Conservation (phyloP, 169 alveolate species). For the Perkinsus marinus region DNA sequence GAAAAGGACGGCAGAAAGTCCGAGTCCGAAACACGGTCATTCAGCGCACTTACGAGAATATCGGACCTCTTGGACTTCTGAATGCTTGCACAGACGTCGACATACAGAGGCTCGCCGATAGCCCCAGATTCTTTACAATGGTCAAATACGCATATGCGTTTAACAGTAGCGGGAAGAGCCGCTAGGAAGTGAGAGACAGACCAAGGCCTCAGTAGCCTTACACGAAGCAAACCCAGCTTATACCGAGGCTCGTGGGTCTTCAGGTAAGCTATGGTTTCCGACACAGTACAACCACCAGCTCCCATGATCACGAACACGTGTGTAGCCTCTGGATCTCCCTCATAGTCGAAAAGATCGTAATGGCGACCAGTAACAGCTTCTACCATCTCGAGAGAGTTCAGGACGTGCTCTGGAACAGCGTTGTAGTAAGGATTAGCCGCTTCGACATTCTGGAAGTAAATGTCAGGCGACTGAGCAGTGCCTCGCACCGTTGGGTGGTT, state of each 20-base stretch:
- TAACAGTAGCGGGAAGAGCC: constrained; percentile 25
- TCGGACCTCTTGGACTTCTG: not conserved
- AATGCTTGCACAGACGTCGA: constrained; percentile 30
- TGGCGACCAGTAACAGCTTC: constrained; percentile 31
- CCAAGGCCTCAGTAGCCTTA: constrained; percentile 45
- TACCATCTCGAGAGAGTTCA: constrained; percentile 25
- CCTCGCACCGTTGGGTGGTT: constrained; percentile 42
- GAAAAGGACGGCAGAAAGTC: no score
- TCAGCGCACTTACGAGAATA: not conserved
- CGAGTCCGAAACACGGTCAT: no score
- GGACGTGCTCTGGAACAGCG: constrained; percentile 32
- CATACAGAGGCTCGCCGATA: constrained; percentile 36
- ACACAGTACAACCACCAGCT: constrained; percentile 36
- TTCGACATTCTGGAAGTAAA: constrained; percentile 36
- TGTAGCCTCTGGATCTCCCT: constrained; percentile 32
- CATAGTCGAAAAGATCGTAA: constrained; percentile 29
- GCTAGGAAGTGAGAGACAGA: constrained; percentile 27
- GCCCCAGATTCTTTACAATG: constrained; percentile 38
- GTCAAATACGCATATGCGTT: constrained; percentile 33
- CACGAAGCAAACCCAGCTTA: constrained; percentile 33
- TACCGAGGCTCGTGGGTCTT: constrained; percentile 3
- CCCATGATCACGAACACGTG: constrained; percentile 35
- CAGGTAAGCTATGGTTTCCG: constrained; percentile 20
- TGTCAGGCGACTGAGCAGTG: constrained; percentile 41
- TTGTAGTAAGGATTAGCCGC: constrained; percentile 35